phyloP scores from a whole-genome alignment of 352 stramenopile genomes.

The Phytophthora constricta region DNA sequence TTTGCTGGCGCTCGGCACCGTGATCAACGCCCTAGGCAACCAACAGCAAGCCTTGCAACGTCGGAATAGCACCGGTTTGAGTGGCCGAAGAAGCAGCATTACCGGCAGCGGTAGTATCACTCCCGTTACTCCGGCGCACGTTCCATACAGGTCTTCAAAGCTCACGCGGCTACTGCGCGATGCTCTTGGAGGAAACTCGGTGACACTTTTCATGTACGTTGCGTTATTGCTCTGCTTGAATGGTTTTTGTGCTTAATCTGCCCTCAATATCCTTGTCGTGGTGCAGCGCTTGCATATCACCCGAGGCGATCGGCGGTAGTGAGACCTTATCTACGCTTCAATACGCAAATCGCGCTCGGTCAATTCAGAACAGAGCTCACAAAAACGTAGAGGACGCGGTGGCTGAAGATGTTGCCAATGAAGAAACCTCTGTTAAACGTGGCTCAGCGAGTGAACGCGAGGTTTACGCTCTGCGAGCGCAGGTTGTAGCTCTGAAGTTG shows the following conservation, averaged over 20 bases:
- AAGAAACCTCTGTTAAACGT: background rate
- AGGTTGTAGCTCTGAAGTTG: slow-evolving; percentile 49
- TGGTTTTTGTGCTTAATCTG: background rate
- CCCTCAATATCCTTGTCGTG: background rate
- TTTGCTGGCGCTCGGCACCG: slow-evolving; percentile 78
- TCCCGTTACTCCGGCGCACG: slow-evolving; percentile 29
- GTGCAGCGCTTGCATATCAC: slow-evolving; percentile 72
- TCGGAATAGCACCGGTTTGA: slow-evolving; percentile 30
- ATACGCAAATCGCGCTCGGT: slow-evolving; percentile 74
- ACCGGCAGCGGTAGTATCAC: background rate
- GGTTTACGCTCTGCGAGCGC: slow-evolving; percentile 49
- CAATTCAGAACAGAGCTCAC: slow-evolving; percentile 80
- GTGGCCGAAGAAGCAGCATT: slow-evolving; percentile 8
- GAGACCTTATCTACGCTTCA: slow-evolving; percentile 77
- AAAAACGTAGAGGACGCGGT: slow-evolving; percentile 59
- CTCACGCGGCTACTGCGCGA: slow-evolving; percentile 85
- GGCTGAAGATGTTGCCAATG: slow-evolving; percentile 2
- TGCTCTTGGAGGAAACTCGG: slow-evolving; percentile 81
- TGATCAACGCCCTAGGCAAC: slow-evolving; percentile 85
- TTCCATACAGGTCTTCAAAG: slow-evolving; percentile 85
- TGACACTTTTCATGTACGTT: slow-evolving; percentile 85
- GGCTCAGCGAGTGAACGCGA: slow-evolving; percentile 46
- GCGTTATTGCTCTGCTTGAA: background rate
- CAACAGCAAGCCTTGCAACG: slow-evolving; percentile 46
- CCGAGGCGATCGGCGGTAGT: slow-evolving; percentile 47